A percentile compares a stretch with the other conserved stretches of the same genome.
These are phyloP conservation scores for Wilcoxina mikolae DNA, from an alignment of 495 filamentous ascomycete genomes.

Conservation along the genomic window DNA sequence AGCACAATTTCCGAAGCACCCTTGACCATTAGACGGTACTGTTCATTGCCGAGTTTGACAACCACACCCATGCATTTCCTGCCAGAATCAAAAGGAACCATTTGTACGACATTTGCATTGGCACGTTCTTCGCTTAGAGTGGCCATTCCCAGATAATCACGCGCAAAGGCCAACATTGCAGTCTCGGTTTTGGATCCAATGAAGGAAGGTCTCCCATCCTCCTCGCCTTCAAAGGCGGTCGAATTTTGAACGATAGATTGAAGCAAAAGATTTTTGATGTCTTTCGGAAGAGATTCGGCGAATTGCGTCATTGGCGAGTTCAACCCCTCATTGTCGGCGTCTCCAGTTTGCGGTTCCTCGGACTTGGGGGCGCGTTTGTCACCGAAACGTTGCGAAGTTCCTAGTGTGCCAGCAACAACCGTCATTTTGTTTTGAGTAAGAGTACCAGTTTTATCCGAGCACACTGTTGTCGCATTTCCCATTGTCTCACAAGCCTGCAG, in stretches of 20 bases:
- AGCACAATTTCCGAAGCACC: conserved; percentile 79
- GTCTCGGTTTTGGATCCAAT: conserved; percentile 67
- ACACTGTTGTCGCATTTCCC: conserved; percentile 74
- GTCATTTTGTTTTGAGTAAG: conserved; percentile 65
- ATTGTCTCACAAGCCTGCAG: conserved; percentile 71
- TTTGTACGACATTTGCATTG: conserved; percentile 48
- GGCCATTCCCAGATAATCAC: conserved; percentile 48
- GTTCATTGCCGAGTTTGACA: conserved; percentile 48
- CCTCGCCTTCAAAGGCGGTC: conserved; percentile 58
- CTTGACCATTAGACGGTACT: conserved; percentile 64
- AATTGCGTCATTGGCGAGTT: conserved; percentile 42
- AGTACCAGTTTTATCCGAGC: conserved; percentile 77
- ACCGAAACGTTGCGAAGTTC: conserved; percentile 41
- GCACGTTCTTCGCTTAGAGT: conserved; percentile 42
- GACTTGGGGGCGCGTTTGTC: conserved; percentile 33
- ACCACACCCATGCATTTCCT: conserved; percentile 84
- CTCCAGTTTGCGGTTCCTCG: conserved; percentile 13
- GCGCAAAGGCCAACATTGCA: conserved; percentile 50
- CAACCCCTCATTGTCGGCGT: conserved; percentile 20
- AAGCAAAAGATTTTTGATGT: conserved; percentile 42
- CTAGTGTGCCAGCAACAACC: conserved; percentile 54
- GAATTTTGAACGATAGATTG: conserved; percentile 60
- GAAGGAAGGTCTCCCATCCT: conserved; percentile 43
- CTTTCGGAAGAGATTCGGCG: conserved; percentile 38
- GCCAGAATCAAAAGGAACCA: conserved; percentile 73